These are phyloP conservation scores for Tolypocladium tundrense DNA, from an alignment of 2,329 filamentous ascomycete species.

Conservation along the genomic window DNA sequence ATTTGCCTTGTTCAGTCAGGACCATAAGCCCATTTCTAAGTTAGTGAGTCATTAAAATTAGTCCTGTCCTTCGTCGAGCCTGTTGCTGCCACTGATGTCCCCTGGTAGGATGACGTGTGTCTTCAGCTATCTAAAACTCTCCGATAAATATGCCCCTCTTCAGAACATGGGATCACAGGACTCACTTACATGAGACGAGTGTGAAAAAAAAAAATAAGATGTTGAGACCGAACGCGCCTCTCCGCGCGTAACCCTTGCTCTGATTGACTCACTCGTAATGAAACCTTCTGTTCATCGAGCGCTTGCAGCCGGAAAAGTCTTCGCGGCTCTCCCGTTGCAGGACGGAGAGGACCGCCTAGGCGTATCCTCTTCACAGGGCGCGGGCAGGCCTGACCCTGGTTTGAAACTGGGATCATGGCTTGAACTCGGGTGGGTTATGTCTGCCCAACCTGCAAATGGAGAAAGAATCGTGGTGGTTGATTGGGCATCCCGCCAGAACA, in stretches of 20 bases:
- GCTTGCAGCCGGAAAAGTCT: not conserved
- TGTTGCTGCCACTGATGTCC: too few species aligned
- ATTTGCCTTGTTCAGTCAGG: not conserved
- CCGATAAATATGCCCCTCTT: not conserved
- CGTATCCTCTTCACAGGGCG: not conserved
- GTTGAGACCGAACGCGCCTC: not conserved
- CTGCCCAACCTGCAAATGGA: not conserved
- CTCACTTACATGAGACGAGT: not conserved
- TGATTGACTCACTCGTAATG: not conserved
- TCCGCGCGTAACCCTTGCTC: not conserved
- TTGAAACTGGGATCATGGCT: not conserved
- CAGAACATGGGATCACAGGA: not conserved
- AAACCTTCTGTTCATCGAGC: not conserved
- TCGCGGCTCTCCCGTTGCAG: not conserved
- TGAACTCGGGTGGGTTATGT: not conserved
- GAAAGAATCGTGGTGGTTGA: not conserved
- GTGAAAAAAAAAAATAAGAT: not conserved
- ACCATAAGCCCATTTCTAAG: not conserved
- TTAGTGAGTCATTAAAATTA: not conserved
- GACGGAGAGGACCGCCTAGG: not conserved
- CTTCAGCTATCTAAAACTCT: not conserved
- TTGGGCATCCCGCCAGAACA: not conserved
- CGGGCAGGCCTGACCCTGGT: not conserved
- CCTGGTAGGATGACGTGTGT: not conserved
- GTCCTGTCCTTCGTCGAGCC: not conserved